These are phyloP conservation scores for Physaria fendleri DNA, from an alignment of 345 rosid species.

Conservation along the genomic window DNA sequence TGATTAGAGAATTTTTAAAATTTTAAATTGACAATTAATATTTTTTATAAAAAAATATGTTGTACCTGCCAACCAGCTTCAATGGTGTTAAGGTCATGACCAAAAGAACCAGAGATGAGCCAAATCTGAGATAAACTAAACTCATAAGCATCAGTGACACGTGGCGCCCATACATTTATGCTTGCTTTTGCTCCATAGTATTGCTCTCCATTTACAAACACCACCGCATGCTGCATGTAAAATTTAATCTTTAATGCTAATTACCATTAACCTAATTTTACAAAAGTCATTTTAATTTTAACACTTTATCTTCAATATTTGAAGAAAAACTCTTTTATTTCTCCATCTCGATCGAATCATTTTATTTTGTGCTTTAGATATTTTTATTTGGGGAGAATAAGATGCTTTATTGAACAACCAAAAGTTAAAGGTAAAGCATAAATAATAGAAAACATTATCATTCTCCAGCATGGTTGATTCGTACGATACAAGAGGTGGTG, in stretches of 20 bases:
- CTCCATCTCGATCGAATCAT: constrained; percentile 22
- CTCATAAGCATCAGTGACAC: constrained; percentile 64
- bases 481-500: constrained; percentile 12
- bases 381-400: constrained; percentile 13
- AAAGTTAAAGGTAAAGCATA: constrained; percentile 21
- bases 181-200: constrained; percentile 94
- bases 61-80: constrained; percentile 99
- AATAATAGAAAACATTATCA: constrained; percentile 13
- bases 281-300: background rate
- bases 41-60: background rate
- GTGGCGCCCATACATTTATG: constrained; percentile 89
- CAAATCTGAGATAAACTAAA: constrained; percentile 93
- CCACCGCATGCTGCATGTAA: constrained; percentile 82
- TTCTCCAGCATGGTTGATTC: constrained; percentile 10
- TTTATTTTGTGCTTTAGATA: background rate
- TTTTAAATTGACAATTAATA: too few relatives aligned
- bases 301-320: constrained; percentile 12
- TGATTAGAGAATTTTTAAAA: too few relatives aligned
- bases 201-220: constrained; percentile 80
- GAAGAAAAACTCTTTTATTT: background rate
- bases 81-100: constrained; percentile 87
- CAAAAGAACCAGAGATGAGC: constrained; percentile 95
- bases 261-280: background rate
- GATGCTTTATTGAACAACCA: constrained; percentile 22
- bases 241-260: background rate